A percentile compares a stretch with the other conserved stretches of the same genome.
These are phyloP conservation scores for Obelidium mucronatum DNA, from an alignment of 192 early-diverging fungal species.

Conservation along the genomic window DNA sequence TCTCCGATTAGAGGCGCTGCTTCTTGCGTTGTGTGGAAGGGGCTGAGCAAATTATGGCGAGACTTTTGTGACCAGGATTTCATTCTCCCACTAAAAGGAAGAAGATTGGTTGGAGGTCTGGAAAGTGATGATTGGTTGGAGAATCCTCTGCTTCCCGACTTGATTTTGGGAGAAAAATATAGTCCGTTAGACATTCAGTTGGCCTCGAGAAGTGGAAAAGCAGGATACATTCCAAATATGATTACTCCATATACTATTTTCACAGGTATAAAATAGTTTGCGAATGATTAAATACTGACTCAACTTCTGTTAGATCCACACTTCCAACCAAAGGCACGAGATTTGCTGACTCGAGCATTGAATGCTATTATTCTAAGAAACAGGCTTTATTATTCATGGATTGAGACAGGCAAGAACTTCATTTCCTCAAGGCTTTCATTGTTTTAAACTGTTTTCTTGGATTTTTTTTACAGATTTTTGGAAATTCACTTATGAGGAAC, in stretches of 20 bases:
- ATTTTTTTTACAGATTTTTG: constrained; percentile 48
- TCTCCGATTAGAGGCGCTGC: constrained; percentile 26
- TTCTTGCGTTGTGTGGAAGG: constrained; percentile 57
- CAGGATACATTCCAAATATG: constrained; percentile 39
- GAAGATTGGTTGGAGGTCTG: constrained; percentile 45
- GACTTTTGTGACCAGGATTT: constrained; percentile 46
- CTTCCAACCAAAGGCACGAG: constrained; percentile 41
- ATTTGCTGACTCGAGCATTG: constrained; percentile 42
- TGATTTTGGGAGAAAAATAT: constrained; percentile 55
- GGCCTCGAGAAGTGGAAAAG: constrained; percentile 9
- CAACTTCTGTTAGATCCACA: too few species aligned
- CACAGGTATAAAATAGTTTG: too few species aligned
- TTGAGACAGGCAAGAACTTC: constrained; percentile 52
- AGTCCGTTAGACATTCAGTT: constrained; percentile 41
- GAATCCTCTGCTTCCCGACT: constrained; percentile 60
- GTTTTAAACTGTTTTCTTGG: too few species aligned
- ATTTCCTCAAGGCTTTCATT: too few species aligned
- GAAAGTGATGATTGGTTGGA: constrained; percentile 52
- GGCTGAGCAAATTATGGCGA: constrained; percentile 41
- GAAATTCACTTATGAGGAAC: constrained; percentile 50
- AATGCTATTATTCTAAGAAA: constrained; percentile 49
- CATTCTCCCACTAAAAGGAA: constrained; percentile 37
- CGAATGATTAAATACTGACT: too few species aligned
- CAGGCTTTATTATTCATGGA: constrained; percentile 44
- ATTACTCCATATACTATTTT: constrained; percentile 46